Conservation (phyloP, 805 yeast species). For the Komagataella populi region DNA sequence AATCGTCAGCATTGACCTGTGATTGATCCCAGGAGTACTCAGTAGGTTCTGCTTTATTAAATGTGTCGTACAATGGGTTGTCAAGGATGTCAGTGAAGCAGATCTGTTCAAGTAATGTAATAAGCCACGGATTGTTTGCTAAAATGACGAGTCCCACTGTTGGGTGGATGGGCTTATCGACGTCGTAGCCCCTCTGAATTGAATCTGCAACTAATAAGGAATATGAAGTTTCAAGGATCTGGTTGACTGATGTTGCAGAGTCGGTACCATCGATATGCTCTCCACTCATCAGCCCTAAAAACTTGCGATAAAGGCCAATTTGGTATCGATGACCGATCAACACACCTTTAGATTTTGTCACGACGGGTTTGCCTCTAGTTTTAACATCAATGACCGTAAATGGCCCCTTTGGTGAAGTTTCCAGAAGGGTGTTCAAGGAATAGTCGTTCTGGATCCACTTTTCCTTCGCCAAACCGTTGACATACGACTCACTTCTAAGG, state of each 20-base stretch:
- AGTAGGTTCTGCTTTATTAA: background rate
- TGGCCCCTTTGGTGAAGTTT: slow-evolving; percentile 14
- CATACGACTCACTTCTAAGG: slow-evolving; percentile 12
- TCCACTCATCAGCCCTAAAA: slow-evolving; percentile 25
- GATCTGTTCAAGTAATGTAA: background rate
- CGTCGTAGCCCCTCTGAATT: slow-evolving; percentile 27
- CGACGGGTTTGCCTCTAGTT: slow-evolving; percentile 29
- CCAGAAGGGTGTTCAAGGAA: background rate
- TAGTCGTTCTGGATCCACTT: slow-evolving; percentile 1
- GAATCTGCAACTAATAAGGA: slow-evolving; percentile 31
- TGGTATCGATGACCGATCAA: slow-evolving; percentile 39
- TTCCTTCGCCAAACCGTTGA: slow-evolving; percentile 9
- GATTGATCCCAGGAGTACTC: background rate
- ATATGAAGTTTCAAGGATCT: slow-evolving; percentile 17
- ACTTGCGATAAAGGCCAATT: slow-evolving; percentile 41
- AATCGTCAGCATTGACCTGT: background rate
- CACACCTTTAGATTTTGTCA: slow-evolving; percentile 39
- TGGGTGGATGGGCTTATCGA: slow-evolving; percentile 33
- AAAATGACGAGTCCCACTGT: slow-evolving; percentile 24
- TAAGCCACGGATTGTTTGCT: slow-evolving; percentile 20
- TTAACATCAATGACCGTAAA: slow-evolving; percentile 43
- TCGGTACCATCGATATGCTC: background rate
- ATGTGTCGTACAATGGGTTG: background rate
- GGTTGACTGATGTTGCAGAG: slow-evolving; percentile 3
- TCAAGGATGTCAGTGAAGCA: background rate